Base-by-base conservation (phyloP, 805 yeast species). In the Candida glaebosa region DNA sequence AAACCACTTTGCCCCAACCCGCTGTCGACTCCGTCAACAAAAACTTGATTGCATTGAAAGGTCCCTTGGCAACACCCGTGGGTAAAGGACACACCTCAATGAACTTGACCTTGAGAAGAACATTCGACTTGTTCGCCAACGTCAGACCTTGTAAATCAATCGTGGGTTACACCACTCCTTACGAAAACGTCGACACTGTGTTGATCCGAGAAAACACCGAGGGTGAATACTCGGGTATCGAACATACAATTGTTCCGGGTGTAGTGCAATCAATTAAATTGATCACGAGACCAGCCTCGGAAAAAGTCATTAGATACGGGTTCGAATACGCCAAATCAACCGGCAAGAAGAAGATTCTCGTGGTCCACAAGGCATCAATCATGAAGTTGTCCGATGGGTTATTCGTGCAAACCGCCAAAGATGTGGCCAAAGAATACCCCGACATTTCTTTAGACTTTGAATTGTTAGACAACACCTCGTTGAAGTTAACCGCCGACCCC, bases 181-280 rank as follows among this genome's bases (percentile, higher is more conserved):
- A 85, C 71, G 74, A 78, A 46, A 78, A 86, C 65, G 98, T 93
- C 50, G 95, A 93, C 72, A 84, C 96, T 50, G 96, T 91, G 28
- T 76, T 93, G 58, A 90, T 93, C 67, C 89, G 99, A 80, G 99
- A 93, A 76, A 93, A 93, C 82, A 91, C 99, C 52, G 98, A 93
- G 72, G 99, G 99, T 77, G 99, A 91, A 74, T 91, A 91, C 76
- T 90, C 97, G 24, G 99, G 99, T 73, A 90, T 93, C 57, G 99
- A 93, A 78, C 99, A 93, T 76, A 85, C 88, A 50, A 89, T 93
- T 51, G 95, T 89, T 43, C 97, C 97, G 51, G 99, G 99, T 63
- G 98, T 93, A 42, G 97, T 93, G 41, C 98, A 93, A 76, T 87
- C 96, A 49, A 91, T 91, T 73, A 93, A 93, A 75, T 80, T 93